Base-by-base conservation (phyloP, 306 rosid genomes). In the Vachellia pachyceras region DNA sequence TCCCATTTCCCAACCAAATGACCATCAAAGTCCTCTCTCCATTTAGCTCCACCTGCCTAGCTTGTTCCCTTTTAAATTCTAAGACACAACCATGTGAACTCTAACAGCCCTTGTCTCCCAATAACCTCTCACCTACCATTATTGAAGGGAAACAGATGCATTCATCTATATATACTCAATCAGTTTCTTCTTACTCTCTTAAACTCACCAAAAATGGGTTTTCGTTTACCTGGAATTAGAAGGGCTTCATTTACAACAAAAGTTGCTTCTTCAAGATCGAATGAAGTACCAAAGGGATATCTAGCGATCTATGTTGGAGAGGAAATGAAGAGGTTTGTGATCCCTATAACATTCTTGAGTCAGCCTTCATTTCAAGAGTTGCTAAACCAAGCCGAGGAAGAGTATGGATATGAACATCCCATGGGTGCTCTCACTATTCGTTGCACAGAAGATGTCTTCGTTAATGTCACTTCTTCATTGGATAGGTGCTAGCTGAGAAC, bases 311-410 rank as follows among this genome's bases (percentile, higher is more conserved):
- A 68, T 42, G 77, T 75, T 12, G 84, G 77, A 9, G 80, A 81
- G 6, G 67, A 81, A 55, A 67, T 49, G 84, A 81, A 68, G 52
- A 33, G 80, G 22, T 75, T 66, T 9, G 71, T 68, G 25, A 46
- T 81, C 12, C 84, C 80, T 1, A 3, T 75, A 8, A 75, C 84
- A 29, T 68, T 12, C 71, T 75, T 82, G 77, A 82, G 55, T 22
- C 41, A 67, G 10, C 72, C 76, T 29, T 5, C 49, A 23, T 77
- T 82, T 64, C 69, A 35, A 64, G 69, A 14, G 11, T 64, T 35
- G 10, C 12, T 64, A 13, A 33, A 11, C 18, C 11, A 10, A 14
- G 69, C 20, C 0, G 22, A 64, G 4, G 40, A 64, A 64, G 69
- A 64, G 7, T 64, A 12, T 33, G 69, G 42, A 15, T 64, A 12